These are phyloP conservation scores for Teunomyces funiuensis DNA, from an alignment of 805 yeast genomes.

Conservation along the genomic window DNA sequence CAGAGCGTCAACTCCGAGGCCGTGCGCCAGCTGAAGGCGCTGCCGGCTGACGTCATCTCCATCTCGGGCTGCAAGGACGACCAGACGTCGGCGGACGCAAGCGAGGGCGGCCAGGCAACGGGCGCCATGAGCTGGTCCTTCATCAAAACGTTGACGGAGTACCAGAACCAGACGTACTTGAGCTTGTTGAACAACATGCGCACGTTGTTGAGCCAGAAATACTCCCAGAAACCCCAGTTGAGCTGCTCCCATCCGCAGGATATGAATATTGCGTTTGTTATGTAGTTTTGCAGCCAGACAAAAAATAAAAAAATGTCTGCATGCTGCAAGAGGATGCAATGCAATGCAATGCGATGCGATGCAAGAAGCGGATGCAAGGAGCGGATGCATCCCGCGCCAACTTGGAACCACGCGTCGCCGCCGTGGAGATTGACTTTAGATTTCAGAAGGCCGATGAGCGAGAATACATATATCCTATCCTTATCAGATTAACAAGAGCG, in stretches of 20 bases:
- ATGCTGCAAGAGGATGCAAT: too few species aligned
- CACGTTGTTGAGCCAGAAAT: constrained; percentile 27
- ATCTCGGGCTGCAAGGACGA: constrained; percentile 41
- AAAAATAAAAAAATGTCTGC: too few species aligned
- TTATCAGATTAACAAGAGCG: too few species aligned
- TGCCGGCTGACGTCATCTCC: constrained; percentile 40
- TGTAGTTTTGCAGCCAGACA: constrained; percentile 17
- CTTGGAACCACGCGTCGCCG: too few species aligned
- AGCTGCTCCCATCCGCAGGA: constrained; percentile 41
- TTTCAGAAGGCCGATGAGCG: too few species aligned
- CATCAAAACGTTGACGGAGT: constrained; percentile 25
- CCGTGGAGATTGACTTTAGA: too few species aligned
- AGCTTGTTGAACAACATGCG: constrained; percentile 39
- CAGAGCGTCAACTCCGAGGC: constrained; percentile 22
- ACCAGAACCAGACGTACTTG: constrained; percentile 34
- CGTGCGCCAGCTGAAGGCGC: constrained; percentile 28
- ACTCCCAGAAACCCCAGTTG: constrained; percentile 41
- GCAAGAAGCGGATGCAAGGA: too few species aligned
- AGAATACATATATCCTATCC: too few species aligned
- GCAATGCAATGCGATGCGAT: too few species aligned
- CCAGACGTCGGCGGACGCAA: constrained; percentile 42
- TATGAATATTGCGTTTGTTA: constrained; percentile 35
- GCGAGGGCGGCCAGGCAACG: constrained; percentile 32
- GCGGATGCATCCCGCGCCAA: too few species aligned
- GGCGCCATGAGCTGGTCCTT: constrained; percentile 44